Base-by-base conservation (phyloP, 495 filamentous ascomycete genomes). In the Penicillium bovifimosum region DNA sequence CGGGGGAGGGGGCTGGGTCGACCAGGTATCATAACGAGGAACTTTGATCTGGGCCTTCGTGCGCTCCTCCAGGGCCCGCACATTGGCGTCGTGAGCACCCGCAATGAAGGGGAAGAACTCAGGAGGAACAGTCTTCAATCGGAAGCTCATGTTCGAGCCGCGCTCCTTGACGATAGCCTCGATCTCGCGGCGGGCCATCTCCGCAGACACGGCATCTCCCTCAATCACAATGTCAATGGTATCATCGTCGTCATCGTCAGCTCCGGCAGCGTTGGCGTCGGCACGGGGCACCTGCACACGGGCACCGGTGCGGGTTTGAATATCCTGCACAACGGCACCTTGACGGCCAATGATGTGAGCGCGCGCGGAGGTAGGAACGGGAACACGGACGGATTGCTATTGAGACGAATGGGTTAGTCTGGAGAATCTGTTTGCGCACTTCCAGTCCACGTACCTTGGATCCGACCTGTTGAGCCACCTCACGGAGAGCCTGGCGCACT, bases 21-120 rank as follows among this genome's bases (percentile, higher is more conserved):
- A 78, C 82, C 85, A 91, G 17, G 80, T 85, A 60, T 88, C 82
- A 60, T 91, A 86, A 27, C 86, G 81, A 48, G 91, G 91, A 39
- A 96, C 83, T 42, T 87, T 80, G 31, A 96, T 73, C 63, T 86
- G 84, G 14, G 93, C 71, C 46, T 86, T 80, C 24, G 83, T 83
- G 41, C 80, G 77, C 52, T 85, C 70, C 67, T 96, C 88, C 33
- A 96, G 76, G 33, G 79, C 78, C 35, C 80, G 77, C 53, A 88
- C 70, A 40, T 79, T 73, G 29, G 74, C 72, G 61, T 90, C 87
- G 62, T 91, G 81, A 11, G 87, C 81, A 20, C 91, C 91, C 20
- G 88, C 86, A 65, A 99, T 87, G 75, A 97, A 97, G 11, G 92
- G 95, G 70, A 90, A 99, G 66, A 88, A 95, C 64, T 96, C 90